phyloP scores from a whole-genome alignment of 2,329 filamentous ascomycete genomes.

The Talaromyces sp. region DNA sequence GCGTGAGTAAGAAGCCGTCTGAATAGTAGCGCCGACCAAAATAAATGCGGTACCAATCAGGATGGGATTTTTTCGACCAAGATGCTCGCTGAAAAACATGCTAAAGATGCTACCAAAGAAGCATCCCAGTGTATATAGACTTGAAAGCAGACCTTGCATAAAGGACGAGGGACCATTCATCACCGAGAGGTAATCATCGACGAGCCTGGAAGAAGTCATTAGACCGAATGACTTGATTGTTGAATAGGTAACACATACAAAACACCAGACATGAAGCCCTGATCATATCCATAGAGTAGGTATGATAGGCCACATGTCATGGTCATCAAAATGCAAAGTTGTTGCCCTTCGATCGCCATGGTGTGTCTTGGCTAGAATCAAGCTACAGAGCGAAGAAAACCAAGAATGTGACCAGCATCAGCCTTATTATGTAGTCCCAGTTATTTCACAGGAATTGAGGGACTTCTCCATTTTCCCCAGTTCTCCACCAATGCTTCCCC shows the following conservation, averaged over 20 bases:
- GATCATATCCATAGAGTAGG: slow-evolving; percentile 3
- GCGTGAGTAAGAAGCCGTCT: slow-evolving; percentile 1
- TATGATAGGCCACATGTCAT: slow-evolving; percentile 2
- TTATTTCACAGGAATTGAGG: too few relatives aligned
- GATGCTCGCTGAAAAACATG: slow-evolving; percentile 1
- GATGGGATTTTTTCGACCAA: slow-evolving; percentile 2
- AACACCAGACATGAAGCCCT: slow-evolving; percentile 3
- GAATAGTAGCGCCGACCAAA: neutral
- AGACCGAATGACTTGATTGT: neutral
- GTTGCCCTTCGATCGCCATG: slow-evolving; percentile 2
- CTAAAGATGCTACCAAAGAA: neutral
- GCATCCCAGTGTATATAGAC: slow-evolving; percentile 4
- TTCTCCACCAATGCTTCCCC: neutral
- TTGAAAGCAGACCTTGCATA: slow-evolving; percentile 1
- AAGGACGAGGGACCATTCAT: neutral
- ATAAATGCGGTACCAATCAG: slow-evolving; percentile 2
- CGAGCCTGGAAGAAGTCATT: neutral
- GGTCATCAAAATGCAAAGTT: slow-evolving; percentile 4
- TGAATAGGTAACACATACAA: neutral
- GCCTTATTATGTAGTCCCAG: too few relatives aligned
- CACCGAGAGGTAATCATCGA: neutral
- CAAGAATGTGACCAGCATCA: neutral
- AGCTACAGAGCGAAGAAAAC: neutral
- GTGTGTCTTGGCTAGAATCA: neutral
- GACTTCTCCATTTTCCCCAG: neutral